Evolutionary conservation across 208 protist species (phyloP), one percentile per base, ranked within the genome.

Genomic region (Dictyostelium gargantuum): DNA sequence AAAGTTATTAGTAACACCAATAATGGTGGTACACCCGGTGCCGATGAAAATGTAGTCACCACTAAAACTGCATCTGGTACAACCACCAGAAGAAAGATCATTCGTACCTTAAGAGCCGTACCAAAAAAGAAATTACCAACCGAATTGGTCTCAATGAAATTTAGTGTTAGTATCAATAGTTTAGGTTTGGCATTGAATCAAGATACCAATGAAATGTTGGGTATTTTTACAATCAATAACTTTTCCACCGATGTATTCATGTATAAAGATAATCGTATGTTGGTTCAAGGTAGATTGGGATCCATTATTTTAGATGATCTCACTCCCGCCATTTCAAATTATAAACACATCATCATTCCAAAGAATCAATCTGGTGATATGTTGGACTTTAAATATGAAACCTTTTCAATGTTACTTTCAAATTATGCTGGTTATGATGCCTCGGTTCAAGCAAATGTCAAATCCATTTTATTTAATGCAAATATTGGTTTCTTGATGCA

Each of bases 361-460:
- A 72, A 50, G 11, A n/a, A 76, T 40, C 3, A 38, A 6, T 13
- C 19, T 21, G 23, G 13, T 29, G 15, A 32, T 17, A 84, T 92
- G 85, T 38, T 92, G 6, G 26, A 66, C 2, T 92, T 92, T 19
- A 52, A 61, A 8, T 92, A 77, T 46, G 38, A 82, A 35, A 92
- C 85, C 3, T 58, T 77, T 40, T 76, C 44, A 35, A 17, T 9
- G 2, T 17, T 8, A 6, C 21, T 92, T 2, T 32, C 38, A 29
- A 73, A 84, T 29, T 92, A 92, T 74, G 23, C 48, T 21, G 85
- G 74, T 40, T 92, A 74, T 80, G 85, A 92, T 19, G 52, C 46
- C 29, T 58, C 66, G 1, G 74, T 92, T 2, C 3, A 42, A 10
- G 85, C 85, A 9, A 44, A 92, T 48, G 75, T 84, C 21, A 73